Conservation (phyloP, 345 rosid species). For the Anacardium occidentale region DNA sequence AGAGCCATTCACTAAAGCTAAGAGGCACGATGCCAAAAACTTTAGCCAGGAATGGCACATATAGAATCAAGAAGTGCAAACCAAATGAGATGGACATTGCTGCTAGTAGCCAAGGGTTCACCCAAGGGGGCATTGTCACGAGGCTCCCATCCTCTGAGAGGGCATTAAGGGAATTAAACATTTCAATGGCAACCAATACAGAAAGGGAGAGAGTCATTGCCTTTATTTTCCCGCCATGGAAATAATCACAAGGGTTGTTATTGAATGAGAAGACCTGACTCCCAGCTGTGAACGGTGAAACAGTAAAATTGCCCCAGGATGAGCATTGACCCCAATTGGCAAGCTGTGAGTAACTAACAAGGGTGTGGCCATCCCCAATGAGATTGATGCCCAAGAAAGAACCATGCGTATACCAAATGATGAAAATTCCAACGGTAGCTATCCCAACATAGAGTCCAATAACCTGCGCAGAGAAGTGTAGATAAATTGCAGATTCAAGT, state of each 20-base stretch:
- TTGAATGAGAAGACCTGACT: slow-evolving; percentile 42
- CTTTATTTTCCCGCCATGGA: slow-evolving; percentile 60
- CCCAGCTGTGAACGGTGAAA: slow-evolving; percentile 56
- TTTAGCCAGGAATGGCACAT: slow-evolving; percentile 63
- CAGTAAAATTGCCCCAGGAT: slow-evolving; percentile 54
- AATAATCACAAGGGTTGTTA: slow-evolving; percentile 57
- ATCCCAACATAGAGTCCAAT: slow-evolving; percentile 64
- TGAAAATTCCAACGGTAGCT: slow-evolving; percentile 67
- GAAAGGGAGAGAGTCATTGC: slow-evolving; percentile 72
- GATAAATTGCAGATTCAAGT: not conserved
- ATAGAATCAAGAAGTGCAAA: slow-evolving; percentile 64
- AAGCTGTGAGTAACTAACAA: slow-evolving; percentile 60
- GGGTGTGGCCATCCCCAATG: slow-evolving; percentile 58
- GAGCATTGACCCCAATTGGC: slow-evolving; percentile 66
- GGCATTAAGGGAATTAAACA: slow-evolving; percentile 78
- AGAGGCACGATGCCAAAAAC: slow-evolving; percentile 67
- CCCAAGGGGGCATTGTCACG: slow-evolving; percentile 75
- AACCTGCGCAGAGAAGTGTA: slow-evolving; percentile 38
- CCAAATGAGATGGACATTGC: slow-evolving; percentile 68
- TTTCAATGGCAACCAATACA: slow-evolving; percentile 70
- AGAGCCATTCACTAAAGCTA: slow-evolving; percentile 67
- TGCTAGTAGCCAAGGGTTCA: slow-evolving; percentile 64
- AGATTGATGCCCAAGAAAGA: slow-evolving; percentile 65
- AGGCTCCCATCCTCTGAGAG: slow-evolving; percentile 74
- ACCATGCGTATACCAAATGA: slow-evolving; percentile 64